Evolutionary conservation across 768 basidiomycete genomes (phyloP).

Genomic region (Fibroporia radiculosa): DNA sequence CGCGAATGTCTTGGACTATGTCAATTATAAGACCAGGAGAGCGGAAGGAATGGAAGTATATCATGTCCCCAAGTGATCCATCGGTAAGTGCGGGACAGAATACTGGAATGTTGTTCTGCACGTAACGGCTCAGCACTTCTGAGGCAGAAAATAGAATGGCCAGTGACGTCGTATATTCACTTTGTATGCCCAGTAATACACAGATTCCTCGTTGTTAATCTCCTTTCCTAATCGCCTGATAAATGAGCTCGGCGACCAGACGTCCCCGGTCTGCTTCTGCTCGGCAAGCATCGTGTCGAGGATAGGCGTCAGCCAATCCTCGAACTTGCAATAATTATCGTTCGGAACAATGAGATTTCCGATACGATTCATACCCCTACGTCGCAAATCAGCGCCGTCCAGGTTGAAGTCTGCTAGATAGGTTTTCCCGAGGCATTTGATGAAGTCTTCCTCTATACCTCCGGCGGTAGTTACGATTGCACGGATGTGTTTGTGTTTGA

Average conservation of each 20-base stretch:
- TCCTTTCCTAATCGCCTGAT: conserved; percentile 93
- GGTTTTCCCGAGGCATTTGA: conserved; percentile 97
- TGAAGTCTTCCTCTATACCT: conserved; percentile 97
- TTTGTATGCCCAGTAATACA: conserved; percentile 99
- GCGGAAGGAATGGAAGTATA: conserved; percentile 96
- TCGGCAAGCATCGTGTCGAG: conserved; percentile 86
- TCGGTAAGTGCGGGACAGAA: conserved; percentile 98
- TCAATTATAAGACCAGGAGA: conserved; percentile 81
- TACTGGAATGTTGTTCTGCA: conserved; percentile 94
- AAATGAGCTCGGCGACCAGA: conserved; percentile 94
- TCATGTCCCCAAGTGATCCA: conserved; percentile 97
- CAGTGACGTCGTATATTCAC: conserved; percentile 40
- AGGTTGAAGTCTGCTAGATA: conserved; percentile 91
- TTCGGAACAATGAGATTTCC: conserved; percentile 96
- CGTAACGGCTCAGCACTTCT: conserved; percentile 20
- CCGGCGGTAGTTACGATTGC: conserved; percentile 96
- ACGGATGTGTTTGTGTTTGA: conserved; percentile 85
- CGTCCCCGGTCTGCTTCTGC: conserved; percentile 58
- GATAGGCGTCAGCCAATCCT: conserved; percentile 97
- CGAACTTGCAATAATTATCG: conserved; percentile 98
- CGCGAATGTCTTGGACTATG: conserved; percentile 90
- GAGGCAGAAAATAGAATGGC: conserved; percentile 11
- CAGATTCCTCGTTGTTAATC: conserved; percentile 93
- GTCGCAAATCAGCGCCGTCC: conserved; percentile 82
- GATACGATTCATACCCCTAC: conserved; percentile 91